These are phyloP conservation scores for Styphnolobium japonicum DNA, from an alignment of 306 rosid genomes.

Conservation along the genomic window DNA sequence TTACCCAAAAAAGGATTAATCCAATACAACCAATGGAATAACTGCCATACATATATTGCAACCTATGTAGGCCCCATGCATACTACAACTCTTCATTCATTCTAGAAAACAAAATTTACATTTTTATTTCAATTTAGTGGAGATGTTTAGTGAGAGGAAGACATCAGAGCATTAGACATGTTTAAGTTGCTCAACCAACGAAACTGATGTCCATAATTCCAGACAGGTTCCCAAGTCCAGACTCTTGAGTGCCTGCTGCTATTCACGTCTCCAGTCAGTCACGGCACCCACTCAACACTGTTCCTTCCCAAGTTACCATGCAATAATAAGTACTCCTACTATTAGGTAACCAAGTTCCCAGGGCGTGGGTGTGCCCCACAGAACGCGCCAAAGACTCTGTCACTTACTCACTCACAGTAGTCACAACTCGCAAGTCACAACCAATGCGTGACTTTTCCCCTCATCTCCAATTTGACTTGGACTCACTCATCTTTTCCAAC, in stretches of 20 bases:
- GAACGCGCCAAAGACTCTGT: constrained; percentile 16
- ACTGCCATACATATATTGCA: too few species aligned
- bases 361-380: constrained; percentile 27
- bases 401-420: background rate
- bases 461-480: background rate
- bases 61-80: too few species aligned
- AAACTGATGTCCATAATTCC: background rate
- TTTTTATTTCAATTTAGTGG: background rate
- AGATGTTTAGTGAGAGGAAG: background rate
- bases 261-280: background rate
- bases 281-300: background rate
- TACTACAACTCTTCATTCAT: background rate
- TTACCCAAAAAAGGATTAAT: too few species aligned
- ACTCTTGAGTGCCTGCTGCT: background rate
- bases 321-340: background rate
- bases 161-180: background rate
- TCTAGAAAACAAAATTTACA: background rate
- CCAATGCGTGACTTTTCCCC: constrained; percentile 30
- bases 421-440: background rate
- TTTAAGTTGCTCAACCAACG: background rate
- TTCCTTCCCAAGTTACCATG: background rate
- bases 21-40: too few species aligned
- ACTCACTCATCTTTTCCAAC: background rate
- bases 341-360: background rate
- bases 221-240: background rate